Evolutionary conservation across 129 eudicot genomes (phyloP).

Genomic region (Erigeron canadensis): DNA sequence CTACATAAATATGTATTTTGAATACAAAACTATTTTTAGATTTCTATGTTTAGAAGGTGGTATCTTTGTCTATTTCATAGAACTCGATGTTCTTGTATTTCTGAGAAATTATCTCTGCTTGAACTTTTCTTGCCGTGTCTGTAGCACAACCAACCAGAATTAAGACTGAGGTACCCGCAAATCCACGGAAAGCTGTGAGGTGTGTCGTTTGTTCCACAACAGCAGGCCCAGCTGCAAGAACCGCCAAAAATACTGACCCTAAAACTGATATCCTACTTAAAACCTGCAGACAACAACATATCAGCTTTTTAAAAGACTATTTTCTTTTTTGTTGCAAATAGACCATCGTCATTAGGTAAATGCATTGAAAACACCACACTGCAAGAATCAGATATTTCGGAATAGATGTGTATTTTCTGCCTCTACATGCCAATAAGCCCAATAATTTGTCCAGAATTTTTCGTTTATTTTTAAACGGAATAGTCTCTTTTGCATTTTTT

Average conservation of each 20-base stretch:
- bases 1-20: slow-evolving; percentile 5
- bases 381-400: too few species aligned
- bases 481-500: background rate
- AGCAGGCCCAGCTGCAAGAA: slow-evolving; percentile 96
- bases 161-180: slow-evolving; percentile 95
- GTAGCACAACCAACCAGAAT: slow-evolving; percentile 99
- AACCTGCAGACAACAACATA: slow-evolving; percentile 46
- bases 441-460: background rate
- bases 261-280: slow-evolving; percentile 95
- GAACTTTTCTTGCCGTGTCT: slow-evolving; percentile 93
- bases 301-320: background rate
- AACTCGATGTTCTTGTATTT: slow-evolving; percentile 94
- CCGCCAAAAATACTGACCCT: slow-evolving; percentile 94
- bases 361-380: background rate
- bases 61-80: slow-evolving; percentile 70
- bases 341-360: background rate
- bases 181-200: slow-evolving; percentile 91
- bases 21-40: slow-evolving; percentile 16
- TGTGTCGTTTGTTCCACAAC: slow-evolving; percentile 93
- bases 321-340: background rate
- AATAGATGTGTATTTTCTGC: too few species aligned
- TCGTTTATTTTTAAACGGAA: background rate
- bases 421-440: background rate
- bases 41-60: slow-evolving; percentile 22
- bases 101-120: slow-evolving; percentile 95